phyloP scores from a whole-genome alignment of 345 rosid genomes.

The Corchorus olitorius region DNA sequence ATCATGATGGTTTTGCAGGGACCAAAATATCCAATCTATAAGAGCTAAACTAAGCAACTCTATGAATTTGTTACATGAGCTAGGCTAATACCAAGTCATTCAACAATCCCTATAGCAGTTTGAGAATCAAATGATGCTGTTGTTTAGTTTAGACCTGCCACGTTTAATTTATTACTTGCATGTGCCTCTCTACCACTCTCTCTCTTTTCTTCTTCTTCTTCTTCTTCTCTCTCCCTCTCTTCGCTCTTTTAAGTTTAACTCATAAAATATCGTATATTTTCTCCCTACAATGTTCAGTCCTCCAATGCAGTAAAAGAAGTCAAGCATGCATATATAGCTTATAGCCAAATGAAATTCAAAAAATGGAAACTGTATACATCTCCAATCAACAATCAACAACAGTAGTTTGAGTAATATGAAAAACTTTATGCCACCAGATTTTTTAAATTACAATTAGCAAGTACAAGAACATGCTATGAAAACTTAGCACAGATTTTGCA shows the following conservation, averaged over 20 bases:
- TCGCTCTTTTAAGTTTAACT: too few relatives aligned
- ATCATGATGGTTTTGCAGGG: neutral
- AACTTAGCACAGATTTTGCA: conserved; percentile 6
- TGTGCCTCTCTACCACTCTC: neutral
- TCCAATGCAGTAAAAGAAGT: too few relatives aligned
- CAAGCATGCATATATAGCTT: too few relatives aligned
- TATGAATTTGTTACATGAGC: neutral
- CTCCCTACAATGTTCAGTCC: neutral
- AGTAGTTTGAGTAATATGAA: neutral
- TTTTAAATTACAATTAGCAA: conserved; percentile 3
- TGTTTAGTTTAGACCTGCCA: neutral
- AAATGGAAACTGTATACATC: neutral
- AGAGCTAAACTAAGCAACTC: neutral
- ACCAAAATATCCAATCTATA: neutral
- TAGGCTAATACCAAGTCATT: neutral
- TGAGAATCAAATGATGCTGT: neutral
- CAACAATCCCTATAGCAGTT: neutral
- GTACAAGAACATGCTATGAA: neutral
- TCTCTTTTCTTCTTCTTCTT: too few relatives aligned
- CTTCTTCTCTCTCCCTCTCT: too few relatives aligned
- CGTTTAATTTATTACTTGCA: neutral
- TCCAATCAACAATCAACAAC: neutral
- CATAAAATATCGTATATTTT: too few relatives aligned
- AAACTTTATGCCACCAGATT: neutral
- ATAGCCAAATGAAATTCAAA: neutral